phyloP scores from a whole-genome alignment of 2,329 filamentous ascomycete genomes.

The Aspergillus aculeatinus region DNA sequence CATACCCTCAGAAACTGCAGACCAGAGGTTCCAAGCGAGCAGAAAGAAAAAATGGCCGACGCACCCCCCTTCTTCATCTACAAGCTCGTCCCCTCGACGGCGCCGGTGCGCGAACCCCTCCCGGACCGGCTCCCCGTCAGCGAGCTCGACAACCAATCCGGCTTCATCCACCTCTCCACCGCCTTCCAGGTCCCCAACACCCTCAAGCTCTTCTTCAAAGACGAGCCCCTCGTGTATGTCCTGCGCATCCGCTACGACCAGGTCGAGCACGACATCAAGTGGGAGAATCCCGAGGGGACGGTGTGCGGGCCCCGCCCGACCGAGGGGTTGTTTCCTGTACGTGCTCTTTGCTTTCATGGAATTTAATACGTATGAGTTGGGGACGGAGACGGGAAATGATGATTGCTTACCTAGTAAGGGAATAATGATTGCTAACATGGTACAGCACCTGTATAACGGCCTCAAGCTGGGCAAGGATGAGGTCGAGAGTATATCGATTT shows the following conservation, averaged over 20 bases:
- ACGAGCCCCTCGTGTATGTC: conserved; percentile 39
- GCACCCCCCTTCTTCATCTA: conserved; percentile 36
- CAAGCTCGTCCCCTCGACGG: conserved; percentile 39
- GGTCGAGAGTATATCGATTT: conserved; percentile 39
- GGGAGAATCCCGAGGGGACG: conserved; percentile 40
- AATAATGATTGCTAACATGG: neutral
- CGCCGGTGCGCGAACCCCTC: conserved; percentile 36
- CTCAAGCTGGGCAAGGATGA: conserved; percentile 39
- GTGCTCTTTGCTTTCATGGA: conserved; percentile 8
- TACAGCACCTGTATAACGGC: conserved; percentile 41
- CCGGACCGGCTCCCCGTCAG: conserved; percentile 39
- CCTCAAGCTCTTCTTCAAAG: conserved; percentile 38
- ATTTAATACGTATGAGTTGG: neutral
- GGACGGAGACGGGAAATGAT: neutral
- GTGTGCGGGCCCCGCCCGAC: conserved; percentile 37
- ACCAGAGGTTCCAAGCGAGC: neutral
- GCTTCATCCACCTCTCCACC: conserved; percentile 42
- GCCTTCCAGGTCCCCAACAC: conserved; percentile 41
- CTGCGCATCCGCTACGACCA: conserved; percentile 36
- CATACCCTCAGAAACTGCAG: no score
- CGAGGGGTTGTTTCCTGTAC: conserved; percentile 43
- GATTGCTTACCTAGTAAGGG: neutral
- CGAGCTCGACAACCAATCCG: conserved; percentile 35
- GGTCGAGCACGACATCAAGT: conserved; percentile 32
- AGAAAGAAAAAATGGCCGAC: conserved; percentile 21